A percentile compares a stretch with the other conserved stretches of the same genome.
Conservation (phyloP, 768 basidiomycete genomes). For the Leccinum disarticulatum region DNA sequence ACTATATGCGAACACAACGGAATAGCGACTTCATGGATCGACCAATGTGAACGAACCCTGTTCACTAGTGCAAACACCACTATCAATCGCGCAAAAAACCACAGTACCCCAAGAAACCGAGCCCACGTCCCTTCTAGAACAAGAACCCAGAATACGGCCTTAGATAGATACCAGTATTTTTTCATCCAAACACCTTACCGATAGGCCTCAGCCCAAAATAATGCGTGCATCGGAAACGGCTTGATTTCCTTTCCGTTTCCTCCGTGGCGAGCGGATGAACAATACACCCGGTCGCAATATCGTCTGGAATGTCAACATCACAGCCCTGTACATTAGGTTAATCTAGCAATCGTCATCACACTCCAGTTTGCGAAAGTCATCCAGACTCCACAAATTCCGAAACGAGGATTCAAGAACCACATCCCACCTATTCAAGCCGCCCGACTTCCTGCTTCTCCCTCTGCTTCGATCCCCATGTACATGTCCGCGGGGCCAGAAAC, state of each 20-base stretch:
- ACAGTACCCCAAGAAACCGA: not conserved
- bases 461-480: not conserved
- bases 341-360: not conserved
- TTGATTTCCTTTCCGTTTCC: not conserved
- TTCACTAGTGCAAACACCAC: not conserved
- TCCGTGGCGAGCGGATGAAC: slow-evolving; percentile 9
- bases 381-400: not conserved
- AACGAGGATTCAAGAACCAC: not conserved
- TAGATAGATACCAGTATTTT: not conserved
- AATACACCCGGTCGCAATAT: not conserved
- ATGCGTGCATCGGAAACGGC: not conserved
- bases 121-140: slow-evolving; percentile 1
- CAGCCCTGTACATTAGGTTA: not conserved
- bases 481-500: slow-evolving; percentile 3
- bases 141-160: not conserved
- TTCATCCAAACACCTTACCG: not conserved
- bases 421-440: not conserved
- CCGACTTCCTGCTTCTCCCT: not conserved
- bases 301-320: not conserved
- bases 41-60: not conserved
- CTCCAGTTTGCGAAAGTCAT: not conserved
- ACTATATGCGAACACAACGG: not conserved
- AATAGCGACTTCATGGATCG: not conserved
- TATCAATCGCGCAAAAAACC: not conserved
- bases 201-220: slow-evolving; percentile 10